A percentile compares a stretch with the other conserved stretches of the same genome.
Evolutionary conservation across 2,329 filamentous ascomycete species (phyloP).

Genomic region (Blastomyces percursus): DNA sequence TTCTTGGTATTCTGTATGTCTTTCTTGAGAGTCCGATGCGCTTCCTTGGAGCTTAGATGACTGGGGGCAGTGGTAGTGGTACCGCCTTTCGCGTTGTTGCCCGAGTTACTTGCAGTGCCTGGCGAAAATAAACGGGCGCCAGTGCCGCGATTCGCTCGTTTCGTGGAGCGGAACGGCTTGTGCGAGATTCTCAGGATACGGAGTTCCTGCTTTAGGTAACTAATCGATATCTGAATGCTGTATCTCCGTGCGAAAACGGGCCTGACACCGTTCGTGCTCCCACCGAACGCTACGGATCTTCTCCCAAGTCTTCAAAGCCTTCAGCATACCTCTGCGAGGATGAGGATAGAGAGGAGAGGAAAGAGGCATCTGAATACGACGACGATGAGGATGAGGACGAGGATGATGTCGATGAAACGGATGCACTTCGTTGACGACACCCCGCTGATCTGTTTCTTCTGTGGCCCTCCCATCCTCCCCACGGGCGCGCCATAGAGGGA

Average conservation of each 20-base stretch:
- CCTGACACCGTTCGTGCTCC: not conserved
- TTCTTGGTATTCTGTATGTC: constrained; percentile 29
- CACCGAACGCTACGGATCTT: constrained; percentile 1
- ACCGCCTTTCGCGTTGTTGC: not conserved
- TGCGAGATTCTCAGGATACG: constrained; percentile 8
- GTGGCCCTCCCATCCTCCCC: not conserved
- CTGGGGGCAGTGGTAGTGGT: not conserved
- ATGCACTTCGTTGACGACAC: constrained; percentile 4
- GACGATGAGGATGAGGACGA: constrained; percentile 10
- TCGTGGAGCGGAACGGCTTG: constrained; percentile 7
- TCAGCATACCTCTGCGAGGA: not conserved
- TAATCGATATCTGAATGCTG: not conserved
- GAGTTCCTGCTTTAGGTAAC: constrained; percentile 10
- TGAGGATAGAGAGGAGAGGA: not conserved
- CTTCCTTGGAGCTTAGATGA: constrained; percentile 13
- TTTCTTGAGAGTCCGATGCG: constrained; percentile 26
- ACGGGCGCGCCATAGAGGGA: not conserved
- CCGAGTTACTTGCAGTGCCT: not conserved
- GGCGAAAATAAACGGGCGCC: not conserved
- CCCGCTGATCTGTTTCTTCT: not conserved
- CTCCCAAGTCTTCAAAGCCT: not conserved
- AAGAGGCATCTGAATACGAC: constrained; percentile 6
- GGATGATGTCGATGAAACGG: constrained; percentile 11
- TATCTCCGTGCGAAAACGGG: not conserved
- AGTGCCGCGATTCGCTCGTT: not conserved